Conservation (phyloP, 257 asterid genomes). For the Linaria vulgaris region DNA sequence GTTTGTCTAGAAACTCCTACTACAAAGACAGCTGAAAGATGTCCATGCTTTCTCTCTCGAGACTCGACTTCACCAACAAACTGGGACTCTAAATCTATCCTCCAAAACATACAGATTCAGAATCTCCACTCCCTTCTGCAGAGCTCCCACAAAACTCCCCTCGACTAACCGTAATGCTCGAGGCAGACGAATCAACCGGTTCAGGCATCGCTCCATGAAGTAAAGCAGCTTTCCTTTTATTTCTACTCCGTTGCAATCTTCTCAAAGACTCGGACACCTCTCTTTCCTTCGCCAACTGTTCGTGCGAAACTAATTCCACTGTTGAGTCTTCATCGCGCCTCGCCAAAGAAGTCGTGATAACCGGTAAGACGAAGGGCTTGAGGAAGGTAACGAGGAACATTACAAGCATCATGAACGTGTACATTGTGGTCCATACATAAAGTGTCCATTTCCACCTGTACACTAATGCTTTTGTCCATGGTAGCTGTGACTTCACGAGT, state of each 20-base stretch:
- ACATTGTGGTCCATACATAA: slow-evolving; percentile 63
- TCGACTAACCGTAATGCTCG: slow-evolving; percentile 40
- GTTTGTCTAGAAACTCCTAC: neutral
- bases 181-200: slow-evolving; percentile 31
- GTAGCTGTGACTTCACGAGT: slow-evolving; percentile 48
- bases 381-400: slow-evolving; percentile 38
- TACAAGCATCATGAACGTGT: slow-evolving; percentile 42
- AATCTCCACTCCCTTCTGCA: slow-evolving; percentile 47
- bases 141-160: slow-evolving; percentile 28
- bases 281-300: slow-evolving; percentile 24
- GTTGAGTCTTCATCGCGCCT: neutral
- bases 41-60: neutral
- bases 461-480: slow-evolving; percentile 58
- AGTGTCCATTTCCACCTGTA: slow-evolving; percentile 71
- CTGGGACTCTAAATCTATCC: slow-evolving; percentile 5
- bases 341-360: neutral
- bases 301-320: slow-evolving; percentile 17
- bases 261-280: slow-evolving; percentile 34
- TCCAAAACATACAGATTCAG: slow-evolving; percentile 44
- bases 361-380: slow-evolving; percentile 55
- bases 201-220: slow-evolving; percentile 22
- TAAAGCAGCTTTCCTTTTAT: slow-evolving; percentile 54
- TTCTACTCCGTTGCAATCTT: slow-evolving; percentile 50
- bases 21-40: neutral
- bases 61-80: neutral